Base-by-base conservation (phyloP, 75 land plant species). In the Pseudotsuga menziesii region DNA sequence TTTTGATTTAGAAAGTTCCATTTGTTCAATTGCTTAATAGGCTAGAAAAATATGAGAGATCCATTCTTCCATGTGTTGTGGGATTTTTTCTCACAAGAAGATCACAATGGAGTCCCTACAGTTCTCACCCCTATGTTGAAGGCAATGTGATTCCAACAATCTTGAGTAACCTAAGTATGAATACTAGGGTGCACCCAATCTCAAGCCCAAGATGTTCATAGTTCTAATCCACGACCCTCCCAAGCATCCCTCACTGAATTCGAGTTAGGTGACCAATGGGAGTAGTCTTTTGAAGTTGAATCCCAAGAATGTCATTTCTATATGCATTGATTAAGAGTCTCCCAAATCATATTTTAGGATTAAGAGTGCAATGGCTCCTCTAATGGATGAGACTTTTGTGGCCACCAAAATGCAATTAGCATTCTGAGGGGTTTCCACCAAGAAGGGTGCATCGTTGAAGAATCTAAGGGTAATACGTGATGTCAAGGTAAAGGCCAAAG, bases 321-420 rank as follows among this genome's bases (percentile, higher is more conserved):
- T 62, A 26, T 36, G 0, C 15, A 13, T 62, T 4, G 32, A 63
- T 32, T 63, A 4, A 14, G 39, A 32, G 11, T 3, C 67, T 12
- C 20, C 67, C 1, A 63, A 63, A 63, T 13, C 39, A 2, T 26
- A 0, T 12, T 23, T 25, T 1, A 2, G 2, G 3, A 8, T 2
- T 23, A 26, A 5, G 22, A 32, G 0, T 0, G 12, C 12, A 16
- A 4, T 35, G 22, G 6, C 20, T 26, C 41, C 39, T 16, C 17
- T 66, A 76, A 48, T 73, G 32, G n/a, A 11, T 22, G 16, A 48
- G 57, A 5, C 27, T 3, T 52, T 72, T 27, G 81, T 82, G 14
- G 81, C 81, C 13, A 58, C 29, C 9, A 54, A 72, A 9, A 82
- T 82, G 3, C 77, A 82, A 54, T 59, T 81, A 3, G 26, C 55